phyloP scores from a whole-genome alignment of 371 early-diverging fungal species.

The Mortierella sp. region DNA sequence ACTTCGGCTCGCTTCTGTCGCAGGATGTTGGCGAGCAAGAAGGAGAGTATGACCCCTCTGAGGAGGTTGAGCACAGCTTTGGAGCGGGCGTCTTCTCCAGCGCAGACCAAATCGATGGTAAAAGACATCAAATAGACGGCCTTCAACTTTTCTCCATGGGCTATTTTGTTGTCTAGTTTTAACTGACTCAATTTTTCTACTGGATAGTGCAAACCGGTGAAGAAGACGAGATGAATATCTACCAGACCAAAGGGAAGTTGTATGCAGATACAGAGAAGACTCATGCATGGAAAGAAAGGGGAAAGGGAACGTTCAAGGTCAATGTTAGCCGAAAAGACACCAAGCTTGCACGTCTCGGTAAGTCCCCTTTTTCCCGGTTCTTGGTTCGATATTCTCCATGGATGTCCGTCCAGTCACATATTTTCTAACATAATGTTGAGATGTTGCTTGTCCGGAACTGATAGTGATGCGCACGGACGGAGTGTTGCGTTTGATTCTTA shows the following conservation, averaged over 20 bases:
- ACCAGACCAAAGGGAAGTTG: slow-evolving; percentile 44
- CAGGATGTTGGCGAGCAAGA: slow-evolving; percentile 30
- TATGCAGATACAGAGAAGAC: slow-evolving; percentile 44
- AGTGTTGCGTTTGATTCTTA: slow-evolving; percentile 42
- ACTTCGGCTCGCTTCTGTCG: slow-evolving; percentile 42
- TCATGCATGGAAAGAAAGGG: slow-evolving; percentile 48
- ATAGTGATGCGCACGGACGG: slow-evolving; percentile 53
- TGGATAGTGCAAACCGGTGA: slow-evolving; percentile 44
- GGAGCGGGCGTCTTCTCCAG: slow-evolving; percentile 26
- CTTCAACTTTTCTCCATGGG: too few species aligned
- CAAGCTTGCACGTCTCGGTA: slow-evolving; percentile 42
- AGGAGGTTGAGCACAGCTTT: slow-evolving; percentile 27
- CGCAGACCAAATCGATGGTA: slow-evolving; percentile 53
- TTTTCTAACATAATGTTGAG: too few species aligned
- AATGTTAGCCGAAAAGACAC: slow-evolving; percentile 35
- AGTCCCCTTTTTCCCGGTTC: too few species aligned
- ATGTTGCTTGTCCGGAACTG: too few species aligned
- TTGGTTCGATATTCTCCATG: too few species aligned
- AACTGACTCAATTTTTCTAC: neutral
- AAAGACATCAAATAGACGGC: neutral
- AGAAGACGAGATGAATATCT: slow-evolving; percentile 45
- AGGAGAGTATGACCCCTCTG: slow-evolving; percentile 19
- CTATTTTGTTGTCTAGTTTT: neutral
- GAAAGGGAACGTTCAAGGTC: slow-evolving; percentile 50
- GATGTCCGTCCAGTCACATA: too few species aligned